Evolutionary conservation across 331 rosid species (phyloP).

Genomic region (Pyrus hybrid): DNA sequence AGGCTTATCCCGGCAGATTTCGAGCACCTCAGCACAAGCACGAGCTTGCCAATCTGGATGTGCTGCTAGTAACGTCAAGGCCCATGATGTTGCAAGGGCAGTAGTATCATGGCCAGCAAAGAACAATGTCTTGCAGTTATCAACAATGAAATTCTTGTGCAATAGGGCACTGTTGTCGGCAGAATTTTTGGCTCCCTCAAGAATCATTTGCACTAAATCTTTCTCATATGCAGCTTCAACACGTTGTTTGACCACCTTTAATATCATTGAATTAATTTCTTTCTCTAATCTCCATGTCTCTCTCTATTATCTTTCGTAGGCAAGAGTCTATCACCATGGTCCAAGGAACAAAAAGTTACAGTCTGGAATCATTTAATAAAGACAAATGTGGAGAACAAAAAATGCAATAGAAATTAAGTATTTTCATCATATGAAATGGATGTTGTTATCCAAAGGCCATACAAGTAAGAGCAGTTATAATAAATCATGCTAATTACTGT

Average conservation of each 20-base stretch:
- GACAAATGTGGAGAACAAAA: too few species aligned
- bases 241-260: conserved; percentile 18
- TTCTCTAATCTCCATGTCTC: conserved; percentile 22
- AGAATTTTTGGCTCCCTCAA: neutral
- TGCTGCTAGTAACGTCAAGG: conserved; percentile 28
- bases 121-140: conserved; percentile 46
- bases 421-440: too few species aligned
- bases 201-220: neutral
- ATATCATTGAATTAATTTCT: conserved; percentile 13
- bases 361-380: too few species aligned
- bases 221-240: neutral
- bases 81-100: conserved; percentile 21
- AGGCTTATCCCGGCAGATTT: conserved; percentile 4
- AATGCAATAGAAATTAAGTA: too few species aligned
- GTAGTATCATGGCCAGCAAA: conserved; percentile 44
- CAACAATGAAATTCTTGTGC: conserved; percentile 34
- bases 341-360: too few species aligned
- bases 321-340: neutral
- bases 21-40: conserved; percentile 21
- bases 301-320: conserved; percentile 21
- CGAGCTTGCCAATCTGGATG: conserved; percentile 38
- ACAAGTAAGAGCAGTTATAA: too few species aligned
- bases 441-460: too few species aligned
- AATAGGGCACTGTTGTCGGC: neutral
- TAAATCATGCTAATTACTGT: too few species aligned